Base-by-base conservation (phyloP, 2,329 filamentous ascomycete species). In the Fusarium nygamai region DNA sequence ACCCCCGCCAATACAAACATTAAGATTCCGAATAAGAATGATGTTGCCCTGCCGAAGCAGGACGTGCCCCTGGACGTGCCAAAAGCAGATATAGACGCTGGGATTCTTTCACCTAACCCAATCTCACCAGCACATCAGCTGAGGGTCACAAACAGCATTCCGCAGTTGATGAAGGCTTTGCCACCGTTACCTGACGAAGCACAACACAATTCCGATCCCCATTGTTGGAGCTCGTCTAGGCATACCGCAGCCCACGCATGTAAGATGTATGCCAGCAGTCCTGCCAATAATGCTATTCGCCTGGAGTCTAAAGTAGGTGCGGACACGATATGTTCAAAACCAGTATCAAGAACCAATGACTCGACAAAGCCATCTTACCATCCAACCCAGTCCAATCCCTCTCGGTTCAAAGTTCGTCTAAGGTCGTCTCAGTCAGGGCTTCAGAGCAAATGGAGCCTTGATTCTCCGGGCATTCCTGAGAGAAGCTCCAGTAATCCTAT, bases 141-240 rank as follows among this genome's bases (percentile, higher is more conserved):
- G 24, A 85, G 82, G 59, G 80, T 86, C 44, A 86, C 86, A 65
- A 86, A 85, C 70, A 88, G 85, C 70, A 86, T 87, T 59, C 85
- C 87, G 12, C 84, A 84, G 46, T 79, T 89, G 20, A 88, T 88
- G 86, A 89, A 89, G 75, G 84, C 85, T 29, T 73, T 89, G 47
- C 87, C 87, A 20, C 81, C 85, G 20, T 72, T 88, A 13, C 86
- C 87, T 8, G 78, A 78, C 9, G 79, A 81, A 39, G 66, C 66
- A 17, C 50, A 64, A 17, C 13, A 51, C 22, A 50, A 39, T 12
- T 41, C 19, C 13, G 67, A 72, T 63, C 48, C 43, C 48, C 54
- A 22, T 24, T 43, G 27, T 47, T 53, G 29, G 38, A 44, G 51
- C 31, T 39, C 66, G 2, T 64, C 60, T 17, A 62, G 48, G 10